Evolutionary conservation across 176 grass and related monocot species (phyloP).

Genomic region (Tillandsia fasciculata): DNA sequence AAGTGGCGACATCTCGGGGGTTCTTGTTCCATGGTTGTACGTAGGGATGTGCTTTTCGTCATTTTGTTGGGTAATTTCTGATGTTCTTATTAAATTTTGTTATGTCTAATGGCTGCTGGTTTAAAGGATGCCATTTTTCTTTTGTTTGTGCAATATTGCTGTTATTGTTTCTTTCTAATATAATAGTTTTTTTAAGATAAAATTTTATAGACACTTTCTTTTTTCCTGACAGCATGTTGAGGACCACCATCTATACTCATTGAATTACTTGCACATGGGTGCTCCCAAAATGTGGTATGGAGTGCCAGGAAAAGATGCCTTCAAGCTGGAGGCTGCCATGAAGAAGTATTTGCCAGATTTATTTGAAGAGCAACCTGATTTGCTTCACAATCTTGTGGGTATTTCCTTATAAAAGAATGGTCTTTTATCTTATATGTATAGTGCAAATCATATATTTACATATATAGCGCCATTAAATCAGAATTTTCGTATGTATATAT

Average conservation of each 20-base stretch:
- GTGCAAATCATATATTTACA: background rate
- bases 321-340: constrained; percentile 85
- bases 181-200: background rate
- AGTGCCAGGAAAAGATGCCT: constrained; percentile 50
- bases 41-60: constrained; percentile 98
- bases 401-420: background rate
- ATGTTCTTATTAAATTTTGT: constrained; percentile 10
- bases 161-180: too few species aligned
- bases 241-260: constrained; percentile 93
- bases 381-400: constrained; percentile 85
- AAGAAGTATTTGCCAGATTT: constrained; percentile 70
- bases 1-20: constrained; percentile 82
- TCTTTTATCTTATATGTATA: background rate
- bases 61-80: constrained; percentile 79
- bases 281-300: constrained; percentile 98
- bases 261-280: constrained; percentile 98
- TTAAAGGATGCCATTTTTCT: background rate
- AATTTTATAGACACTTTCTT: background rate
- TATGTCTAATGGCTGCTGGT: background rate
- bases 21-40: constrained; percentile 97
- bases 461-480: background rate
- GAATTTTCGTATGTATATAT: too few species aligned
- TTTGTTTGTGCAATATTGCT: background rate
- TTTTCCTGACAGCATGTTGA: constrained; percentile 64
- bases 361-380: constrained; percentile 88